phyloP scores from a whole-genome alignment of 768 basidiomycete genomes.

The Naganishia kalamii region DNA sequence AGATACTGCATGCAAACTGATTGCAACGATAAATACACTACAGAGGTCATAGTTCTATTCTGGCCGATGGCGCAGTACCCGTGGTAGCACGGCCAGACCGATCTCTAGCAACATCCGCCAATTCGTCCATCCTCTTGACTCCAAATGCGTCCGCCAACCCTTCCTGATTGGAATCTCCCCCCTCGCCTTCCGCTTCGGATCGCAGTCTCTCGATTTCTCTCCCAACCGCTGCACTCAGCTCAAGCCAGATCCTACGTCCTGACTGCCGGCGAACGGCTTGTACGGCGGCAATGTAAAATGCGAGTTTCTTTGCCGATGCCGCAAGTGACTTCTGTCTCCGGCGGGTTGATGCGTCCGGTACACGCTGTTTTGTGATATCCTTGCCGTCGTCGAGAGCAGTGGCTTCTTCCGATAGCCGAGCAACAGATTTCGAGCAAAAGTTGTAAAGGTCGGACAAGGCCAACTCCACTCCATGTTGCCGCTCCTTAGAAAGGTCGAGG shows the following conservation, averaged over 20 bases:
- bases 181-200: neutral
- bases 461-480: neutral
- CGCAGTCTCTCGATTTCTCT: neutral
- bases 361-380: neutral
- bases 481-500: neutral
- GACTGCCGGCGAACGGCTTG: neutral
- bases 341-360: neutral
- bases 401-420: neutral
- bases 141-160: too few species aligned
- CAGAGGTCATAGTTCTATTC: too few species aligned
- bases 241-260: neutral
- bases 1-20: too few species aligned
- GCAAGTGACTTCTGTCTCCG: neutral
- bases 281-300: neutral
- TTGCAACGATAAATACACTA: too few species aligned
- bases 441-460: neutral
- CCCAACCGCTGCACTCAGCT: neutral
- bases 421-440: neutral
- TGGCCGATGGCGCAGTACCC: too few species aligned
- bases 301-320: neutral
- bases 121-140: too few species aligned
- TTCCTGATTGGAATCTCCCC: neutral
- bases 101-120: too few species aligned
- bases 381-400: neutral
- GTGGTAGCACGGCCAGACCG: too few species aligned